A percentile compares a stretch with the other conserved stretches of the same genome.
These are phyloP conservation scores for Extremus antarcticus DNA, from an alignment of 495 filamentous ascomycete genomes.

Conservation along the genomic window DNA sequence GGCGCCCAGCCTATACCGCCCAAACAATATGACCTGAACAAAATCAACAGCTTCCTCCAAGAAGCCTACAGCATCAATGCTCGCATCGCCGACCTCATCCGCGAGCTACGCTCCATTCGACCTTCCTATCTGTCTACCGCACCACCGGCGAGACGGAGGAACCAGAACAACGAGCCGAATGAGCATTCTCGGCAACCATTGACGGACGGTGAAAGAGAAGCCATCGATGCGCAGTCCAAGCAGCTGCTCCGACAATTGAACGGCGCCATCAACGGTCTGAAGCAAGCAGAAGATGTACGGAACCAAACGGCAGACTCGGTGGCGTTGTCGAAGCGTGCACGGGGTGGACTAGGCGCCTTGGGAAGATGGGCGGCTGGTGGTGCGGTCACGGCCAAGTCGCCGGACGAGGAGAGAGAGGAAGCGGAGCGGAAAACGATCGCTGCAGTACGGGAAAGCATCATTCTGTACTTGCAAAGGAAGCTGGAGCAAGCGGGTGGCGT, in stretches of 20 bases:
- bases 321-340: constrained; percentile 55
- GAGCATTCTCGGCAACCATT: constrained; percentile 41
- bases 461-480: constrained; percentile 67
- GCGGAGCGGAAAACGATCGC: constrained; percentile 47
- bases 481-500: constrained; percentile 64
- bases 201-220: constrained; percentile 37
- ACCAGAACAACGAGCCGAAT: constrained; percentile 27
- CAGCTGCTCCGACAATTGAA: constrained; percentile 73
- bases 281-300: constrained; percentile 71
- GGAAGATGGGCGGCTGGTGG: constrained; percentile 61
- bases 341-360: constrained; percentile 43
- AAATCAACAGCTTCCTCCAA: constrained; percentile 79
- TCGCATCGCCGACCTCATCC: constrained; percentile 65
- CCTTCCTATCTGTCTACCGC: constrained; percentile 82
- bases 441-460: constrained; percentile 62
- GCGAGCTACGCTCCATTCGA: constrained; percentile 70
- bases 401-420: constrained; percentile 61
- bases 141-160: constrained; percentile 39
- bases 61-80: constrained; percentile 91
- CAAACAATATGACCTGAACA: constrained; percentile 34
- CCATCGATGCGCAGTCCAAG: constrained; percentile 77
- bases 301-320: constrained; percentile 57
- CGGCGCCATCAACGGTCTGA: constrained; percentile 58
- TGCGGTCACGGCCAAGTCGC: constrained; percentile 36
- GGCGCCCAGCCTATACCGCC: constrained; percentile 37